These are phyloP conservation scores for Colletotrichum plurivorum DNA, from an alignment of 2,329 filamentous ascomycete genomes.

Conservation along the genomic window DNA sequence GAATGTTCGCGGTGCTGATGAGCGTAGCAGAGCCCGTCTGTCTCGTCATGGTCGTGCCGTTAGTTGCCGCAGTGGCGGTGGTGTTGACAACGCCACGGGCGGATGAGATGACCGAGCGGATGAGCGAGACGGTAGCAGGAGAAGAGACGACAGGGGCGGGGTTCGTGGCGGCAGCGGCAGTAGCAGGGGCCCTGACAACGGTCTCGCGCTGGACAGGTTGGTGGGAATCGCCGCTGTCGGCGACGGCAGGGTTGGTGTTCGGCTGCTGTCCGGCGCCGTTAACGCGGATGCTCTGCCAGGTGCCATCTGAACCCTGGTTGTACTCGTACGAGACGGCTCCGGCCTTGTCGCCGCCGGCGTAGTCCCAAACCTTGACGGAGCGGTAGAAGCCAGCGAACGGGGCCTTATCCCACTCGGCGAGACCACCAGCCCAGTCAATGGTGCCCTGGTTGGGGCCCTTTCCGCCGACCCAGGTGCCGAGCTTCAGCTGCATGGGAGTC, in stretches of 20 bases:
- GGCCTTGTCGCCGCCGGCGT: constrained; percentile 46
- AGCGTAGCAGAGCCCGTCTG: constrained; percentile 30
- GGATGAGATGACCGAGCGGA: background rate
- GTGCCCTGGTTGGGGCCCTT: constrained; percentile 67
- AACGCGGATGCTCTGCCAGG: constrained; percentile 49
- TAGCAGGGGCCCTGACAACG: background rate
- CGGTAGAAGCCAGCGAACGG: constrained; percentile 47
- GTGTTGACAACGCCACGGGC: constrained; percentile 9
- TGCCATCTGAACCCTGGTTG: constrained; percentile 44
- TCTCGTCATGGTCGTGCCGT: constrained; percentile 46
- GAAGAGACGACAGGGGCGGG: background rate
- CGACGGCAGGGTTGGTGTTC: constrained; percentile 4
- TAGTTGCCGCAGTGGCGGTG: constrained; percentile 50
- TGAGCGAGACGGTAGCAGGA: background rate
- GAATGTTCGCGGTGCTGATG: constrained; percentile 44
- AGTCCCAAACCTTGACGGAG: constrained; percentile 48
- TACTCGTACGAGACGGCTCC: constrained; percentile 47
- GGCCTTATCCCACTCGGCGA: constrained; percentile 49
- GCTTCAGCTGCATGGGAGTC: constrained; percentile 77
- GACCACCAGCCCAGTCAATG: constrained; percentile 77
- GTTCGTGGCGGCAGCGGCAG: background rate
- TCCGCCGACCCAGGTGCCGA: constrained; percentile 71
- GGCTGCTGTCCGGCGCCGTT: constrained; percentile 46
- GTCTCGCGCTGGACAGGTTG: constrained; percentile 5
- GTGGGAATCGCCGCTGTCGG: background rate